Percentiles rank a stretch among this genome's conserved stretches.
phyloP scores from a whole-genome alignment of 2,329 filamentous ascomycete genomes.

The Pleurostoma richardsiae region DNA sequence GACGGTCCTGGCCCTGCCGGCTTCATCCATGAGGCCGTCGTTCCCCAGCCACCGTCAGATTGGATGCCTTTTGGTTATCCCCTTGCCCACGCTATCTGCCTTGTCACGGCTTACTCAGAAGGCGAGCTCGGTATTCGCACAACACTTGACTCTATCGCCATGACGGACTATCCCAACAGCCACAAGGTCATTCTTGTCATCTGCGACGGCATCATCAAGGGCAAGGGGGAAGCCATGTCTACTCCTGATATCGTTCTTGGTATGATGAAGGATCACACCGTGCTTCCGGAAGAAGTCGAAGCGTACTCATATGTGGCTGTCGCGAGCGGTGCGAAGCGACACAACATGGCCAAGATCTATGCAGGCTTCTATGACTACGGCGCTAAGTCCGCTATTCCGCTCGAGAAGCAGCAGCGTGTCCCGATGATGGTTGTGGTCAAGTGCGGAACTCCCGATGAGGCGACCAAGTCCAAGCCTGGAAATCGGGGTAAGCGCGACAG shows the following conservation, averaged over 20 bases:
- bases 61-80: slow-evolving; percentile 98
- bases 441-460: slow-evolving; percentile 87
- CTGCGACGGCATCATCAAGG: slow-evolving; percentile 97
- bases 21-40: slow-evolving; percentile 94
- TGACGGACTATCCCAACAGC: slow-evolving; percentile 98
- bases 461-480: slow-evolving; percentile 76
- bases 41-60: slow-evolving; percentile 92
- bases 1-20: slow-evolving; percentile 79
- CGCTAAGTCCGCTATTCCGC: slow-evolving; percentile 68
- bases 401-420: slow-evolving; percentile 89
- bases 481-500: slow-evolving; percentile 98
- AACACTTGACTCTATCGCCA: slow-evolving; percentile 92
- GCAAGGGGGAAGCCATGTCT: slow-evolving; percentile 77
- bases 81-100: slow-evolving; percentile 84
- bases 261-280: slow-evolving; percentile 92
- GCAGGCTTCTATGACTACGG: slow-evolving; percentile 98
- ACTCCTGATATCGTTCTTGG: slow-evolving; percentile 85
- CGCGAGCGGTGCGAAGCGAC: slow-evolving; percentile 89
- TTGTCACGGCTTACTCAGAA: slow-evolving; percentile 97
- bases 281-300: slow-evolving; percentile 75
- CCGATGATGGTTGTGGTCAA: slow-evolving; percentile 98
- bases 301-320: slow-evolving; percentile 96
- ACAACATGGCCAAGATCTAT: slow-evolving; percentile 99
- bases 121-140: slow-evolving; percentile 88
- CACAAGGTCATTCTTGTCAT: slow-evolving; percentile 96